Evolutionary conservation across 345 rosid species (phyloP).

Genomic region (Euclidium syriacum): DNA sequence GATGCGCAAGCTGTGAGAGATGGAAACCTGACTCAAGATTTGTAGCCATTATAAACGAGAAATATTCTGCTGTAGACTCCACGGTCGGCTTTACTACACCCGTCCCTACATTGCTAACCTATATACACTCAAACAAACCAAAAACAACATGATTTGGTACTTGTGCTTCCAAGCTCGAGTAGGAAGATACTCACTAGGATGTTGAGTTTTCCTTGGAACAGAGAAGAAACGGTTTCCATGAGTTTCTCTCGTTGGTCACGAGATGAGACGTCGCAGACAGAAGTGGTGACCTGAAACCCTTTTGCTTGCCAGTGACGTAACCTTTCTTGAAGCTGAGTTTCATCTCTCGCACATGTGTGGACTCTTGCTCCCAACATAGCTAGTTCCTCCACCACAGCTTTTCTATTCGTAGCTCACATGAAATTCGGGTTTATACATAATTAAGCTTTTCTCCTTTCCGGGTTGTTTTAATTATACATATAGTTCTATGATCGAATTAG

Average conservation of each 20-base stretch:
- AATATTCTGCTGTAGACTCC: background rate
- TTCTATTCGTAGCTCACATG: conserved; percentile 4
- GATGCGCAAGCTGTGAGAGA: background rate
- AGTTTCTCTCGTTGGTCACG: background rate
- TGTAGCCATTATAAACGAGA: background rate
- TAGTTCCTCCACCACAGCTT: conserved; percentile 3
- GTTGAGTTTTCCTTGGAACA: background rate
- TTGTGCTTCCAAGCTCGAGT: no score
- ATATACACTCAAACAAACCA: background rate
- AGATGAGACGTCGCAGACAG: background rate
- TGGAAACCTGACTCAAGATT: background rate
- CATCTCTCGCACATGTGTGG: no score
- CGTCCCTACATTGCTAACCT: background rate
- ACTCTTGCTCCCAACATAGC: background rate
- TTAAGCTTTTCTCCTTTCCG: no score
- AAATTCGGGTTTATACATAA: no score
- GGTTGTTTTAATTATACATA: background rate
- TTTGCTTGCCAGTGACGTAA: background rate
- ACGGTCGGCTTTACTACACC: background rate
- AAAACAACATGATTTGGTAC: no score
- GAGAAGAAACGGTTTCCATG: conserved; percentile 15
- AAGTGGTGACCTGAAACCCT: background rate
- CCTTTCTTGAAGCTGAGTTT: background rate
- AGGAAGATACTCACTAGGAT: background rate
- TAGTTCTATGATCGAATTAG: background rate